A percentile compares a stretch with the other conserved stretches of the same genome.
phyloP scores from a whole-genome alignment of 2,329 filamentous ascomycete species.

The Dothideomycetidae sp. region DNA sequence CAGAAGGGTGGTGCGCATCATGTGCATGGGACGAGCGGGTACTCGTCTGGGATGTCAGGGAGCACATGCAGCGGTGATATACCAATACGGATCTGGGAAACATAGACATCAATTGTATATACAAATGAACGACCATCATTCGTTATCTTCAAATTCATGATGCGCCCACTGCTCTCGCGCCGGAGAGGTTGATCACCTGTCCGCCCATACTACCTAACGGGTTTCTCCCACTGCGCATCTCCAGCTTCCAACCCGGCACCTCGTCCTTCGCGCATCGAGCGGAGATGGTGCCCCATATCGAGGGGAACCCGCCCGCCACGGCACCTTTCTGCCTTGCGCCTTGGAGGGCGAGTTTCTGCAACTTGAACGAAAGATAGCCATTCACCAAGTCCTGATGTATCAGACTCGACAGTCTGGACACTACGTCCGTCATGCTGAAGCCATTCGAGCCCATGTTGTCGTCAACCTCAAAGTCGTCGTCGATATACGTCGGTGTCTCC shows the following conservation, averaged over 20 bases:
- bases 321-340: constrained; percentile 46
- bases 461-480: constrained; percentile 32
- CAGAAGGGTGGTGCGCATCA: constrained; percentile 88
- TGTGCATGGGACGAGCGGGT: constrained; percentile 89
- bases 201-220: constrained; percentile 31
- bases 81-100: no score
- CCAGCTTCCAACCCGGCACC: constrained; percentile 62
- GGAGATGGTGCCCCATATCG: constrained; percentile 53
- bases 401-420: constrained; percentile 61
- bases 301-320: constrained; percentile 60
- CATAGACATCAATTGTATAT: no score
- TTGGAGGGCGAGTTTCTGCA: constrained; percentile 65
- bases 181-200: constrained; percentile 43
- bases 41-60: constrained; percentile 78
- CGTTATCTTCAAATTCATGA: neutral
- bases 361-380: constrained; percentile 69
- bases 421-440: constrained; percentile 51
- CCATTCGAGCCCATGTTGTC: constrained; percentile 10
- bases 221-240: constrained; percentile 13
- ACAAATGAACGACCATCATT: neutral
- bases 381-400: constrained; percentile 68
- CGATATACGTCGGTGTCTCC: constrained; percentile 28
- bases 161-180: constrained; percentile 34
- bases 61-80: constrained; percentile 37
- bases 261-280: constrained; percentile 46